Conservation (phyloP, 768 basidiomycete species). For the Macrolepiota dolichaula region DNA sequence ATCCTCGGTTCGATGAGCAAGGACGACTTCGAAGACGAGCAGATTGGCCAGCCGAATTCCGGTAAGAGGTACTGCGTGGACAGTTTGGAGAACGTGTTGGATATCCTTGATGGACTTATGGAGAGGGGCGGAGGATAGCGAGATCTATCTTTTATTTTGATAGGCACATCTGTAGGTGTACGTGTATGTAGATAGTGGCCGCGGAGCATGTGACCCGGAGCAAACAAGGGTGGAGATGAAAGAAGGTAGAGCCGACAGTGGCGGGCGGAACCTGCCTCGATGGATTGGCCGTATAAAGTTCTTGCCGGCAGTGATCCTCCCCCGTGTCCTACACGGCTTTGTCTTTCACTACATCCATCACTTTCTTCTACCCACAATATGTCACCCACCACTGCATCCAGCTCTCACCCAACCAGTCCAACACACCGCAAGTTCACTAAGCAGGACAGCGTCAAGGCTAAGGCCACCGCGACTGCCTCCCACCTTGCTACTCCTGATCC, state of each 20-base stretch:
- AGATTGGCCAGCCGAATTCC: conserved; percentile 70
- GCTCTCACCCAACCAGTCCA: neutral
- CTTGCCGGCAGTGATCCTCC: conserved; percentile 6
- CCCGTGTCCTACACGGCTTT: conserved; percentile 3
- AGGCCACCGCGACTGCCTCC: conserved; percentile 5
- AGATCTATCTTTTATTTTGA: neutral
- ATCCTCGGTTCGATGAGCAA: conserved; percentile 69
- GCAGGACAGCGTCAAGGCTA: conserved; percentile 11
- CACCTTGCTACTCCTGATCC: conserved; percentile 3
- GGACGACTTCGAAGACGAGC: conserved; percentile 63
- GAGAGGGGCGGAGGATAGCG: neutral
- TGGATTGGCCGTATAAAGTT: conserved; percentile 2
- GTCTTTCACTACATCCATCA: conserved; percentile 2
- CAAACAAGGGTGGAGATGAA: neutral
- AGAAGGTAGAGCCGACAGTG: conserved; percentile 6
- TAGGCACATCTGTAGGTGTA: neutral
- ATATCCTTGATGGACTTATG: neutral
- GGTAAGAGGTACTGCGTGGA: conserved; percentile 28
- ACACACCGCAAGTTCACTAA: conserved; percentile 11
- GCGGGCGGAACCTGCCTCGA: conserved; percentile 16
- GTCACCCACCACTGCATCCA: conserved; percentile 1
- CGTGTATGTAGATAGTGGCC: neutral
- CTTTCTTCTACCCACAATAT: conserved; percentile 4
- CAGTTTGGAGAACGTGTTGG: too few relatives aligned
- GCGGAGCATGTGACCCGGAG: conserved; percentile 7